Percentiles rank a stretch among this genome's conserved stretches.
Evolutionary conservation across 1,284 basidiomycete species (phyloP).

Genomic region (Meripilus lineatus): DNA sequence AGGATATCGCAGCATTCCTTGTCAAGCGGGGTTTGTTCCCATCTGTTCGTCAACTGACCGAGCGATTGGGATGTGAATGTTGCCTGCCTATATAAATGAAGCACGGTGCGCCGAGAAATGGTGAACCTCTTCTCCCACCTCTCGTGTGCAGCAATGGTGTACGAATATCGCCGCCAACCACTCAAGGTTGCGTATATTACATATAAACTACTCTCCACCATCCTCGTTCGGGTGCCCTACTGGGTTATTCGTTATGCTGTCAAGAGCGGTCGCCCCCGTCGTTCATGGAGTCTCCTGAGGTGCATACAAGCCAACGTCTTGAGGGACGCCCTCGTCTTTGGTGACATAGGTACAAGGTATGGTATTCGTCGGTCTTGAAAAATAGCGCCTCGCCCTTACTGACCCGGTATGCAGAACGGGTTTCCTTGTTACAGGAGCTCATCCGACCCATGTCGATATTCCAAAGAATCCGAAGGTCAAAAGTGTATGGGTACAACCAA

Average conservation of each 20-base stretch:
- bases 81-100: too few species aligned
- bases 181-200: conserved; percentile 27
- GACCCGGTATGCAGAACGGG: too few species aligned
- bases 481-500: conserved; percentile 46
- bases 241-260: conserved; percentile 32
- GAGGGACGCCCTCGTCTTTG: conserved; percentile 16
- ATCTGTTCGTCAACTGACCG: too few species aligned
- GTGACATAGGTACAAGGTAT: conserved; percentile 6
- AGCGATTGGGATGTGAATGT: too few species aligned
- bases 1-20: too few species aligned
- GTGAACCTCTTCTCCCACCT: too few species aligned
- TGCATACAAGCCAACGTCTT: conserved; percentile 32
- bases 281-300: conserved; percentile 30
- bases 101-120: too few species aligned
- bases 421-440: conserved; percentile 20
- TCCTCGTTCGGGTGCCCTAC: conserved; percentile 43
- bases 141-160: too few species aligned
- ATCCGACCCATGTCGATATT: conserved; percentile 37
- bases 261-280: conserved; percentile 20
- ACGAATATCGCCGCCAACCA: conserved; percentile 16
- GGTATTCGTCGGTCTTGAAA: conserved; percentile 4
- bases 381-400: neutral
- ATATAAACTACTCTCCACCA: conserved; percentile 34
- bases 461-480: conserved; percentile 34
- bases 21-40: too few species aligned